A percentile compares a stretch with the other conserved stretches of the same genome.
These are phyloP conservation scores for Dionaea muscipula DNA, from an alignment of 179 eudicot species.

Conservation along the genomic window DNA sequence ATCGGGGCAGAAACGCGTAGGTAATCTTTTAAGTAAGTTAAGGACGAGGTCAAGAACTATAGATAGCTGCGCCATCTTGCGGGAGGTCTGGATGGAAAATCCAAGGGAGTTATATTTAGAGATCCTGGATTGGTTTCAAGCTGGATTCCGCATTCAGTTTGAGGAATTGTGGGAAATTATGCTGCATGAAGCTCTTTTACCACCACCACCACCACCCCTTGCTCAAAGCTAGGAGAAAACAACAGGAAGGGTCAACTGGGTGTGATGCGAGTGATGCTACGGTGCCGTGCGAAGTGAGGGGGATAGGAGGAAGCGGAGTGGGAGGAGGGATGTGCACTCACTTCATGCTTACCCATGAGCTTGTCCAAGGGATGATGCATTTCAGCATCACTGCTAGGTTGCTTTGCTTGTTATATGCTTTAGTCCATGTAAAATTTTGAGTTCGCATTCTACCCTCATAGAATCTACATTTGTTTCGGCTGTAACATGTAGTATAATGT, in stretches of 20 bases:
- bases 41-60: conserved; percentile 32
- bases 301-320: no score
- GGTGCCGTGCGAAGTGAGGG: no score
- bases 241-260: conserved; percentile 14
- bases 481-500: no score
- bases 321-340: no score
- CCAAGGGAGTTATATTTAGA: conserved; percentile 43
- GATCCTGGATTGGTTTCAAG: conserved; percentile 61
- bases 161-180: conserved; percentile 53
- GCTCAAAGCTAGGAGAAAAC: conserved; percentile 8
- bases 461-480: no score
- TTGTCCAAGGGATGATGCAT: neutral
- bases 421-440: no score
- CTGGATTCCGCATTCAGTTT: conserved; percentile 31
- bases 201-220: conserved; percentile 32
- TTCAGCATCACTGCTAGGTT: no score
- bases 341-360: no score
- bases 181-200: conserved; percentile 38
- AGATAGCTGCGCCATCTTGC: conserved; percentile 40
- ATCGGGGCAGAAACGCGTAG: conserved; percentile 58
- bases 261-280: no score
- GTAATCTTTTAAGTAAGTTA: conserved; percentile 51
- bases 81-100: conserved; percentile 46
- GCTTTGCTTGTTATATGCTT: no score
- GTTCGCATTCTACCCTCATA: no score